These are phyloP conservation scores for Solanum hybrid DNA, from an alignment of 305 asterid genomes.

Conservation along the genomic window DNA sequence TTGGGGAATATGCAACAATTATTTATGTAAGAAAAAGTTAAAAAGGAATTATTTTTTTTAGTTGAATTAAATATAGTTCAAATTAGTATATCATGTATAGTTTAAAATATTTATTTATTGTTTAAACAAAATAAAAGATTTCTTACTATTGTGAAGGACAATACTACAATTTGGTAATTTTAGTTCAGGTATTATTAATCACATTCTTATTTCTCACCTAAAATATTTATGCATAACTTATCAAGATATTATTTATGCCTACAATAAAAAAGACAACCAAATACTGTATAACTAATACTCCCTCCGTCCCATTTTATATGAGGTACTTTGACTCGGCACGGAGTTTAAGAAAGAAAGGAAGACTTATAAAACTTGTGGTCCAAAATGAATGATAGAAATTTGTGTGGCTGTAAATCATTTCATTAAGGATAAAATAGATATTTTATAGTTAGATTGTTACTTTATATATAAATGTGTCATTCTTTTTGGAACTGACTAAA, in stretches of 20 bases:
- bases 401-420: too few species aligned
- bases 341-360: too few species aligned
- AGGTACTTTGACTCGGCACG: too few species aligned
- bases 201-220: not conserved
- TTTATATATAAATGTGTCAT: too few species aligned
- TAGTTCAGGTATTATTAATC: not conserved
- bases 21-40: not conserved
- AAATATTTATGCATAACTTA: not conserved
- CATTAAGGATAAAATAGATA: too few species aligned
- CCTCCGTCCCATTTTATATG: too few species aligned
- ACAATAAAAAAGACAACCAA: not conserved
- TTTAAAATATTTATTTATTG: too few species aligned
- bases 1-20: not conserved
- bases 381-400: too few species aligned
- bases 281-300: not conserved
- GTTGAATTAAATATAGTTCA: not conserved
- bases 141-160: not conserved
- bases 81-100: not conserved
- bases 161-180: not conserved
- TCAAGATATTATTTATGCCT: not conserved
- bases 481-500: too few species aligned
- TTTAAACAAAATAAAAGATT: not conserved
- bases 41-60: not conserved
- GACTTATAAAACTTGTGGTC: too few species aligned
- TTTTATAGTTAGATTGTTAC: too few species aligned